Percentiles rank a stretch among this genome's conserved stretches.
Evolutionary conservation across 352 stramenopile species (phyloP).

Genomic region (Pythium coloratum): DNA sequence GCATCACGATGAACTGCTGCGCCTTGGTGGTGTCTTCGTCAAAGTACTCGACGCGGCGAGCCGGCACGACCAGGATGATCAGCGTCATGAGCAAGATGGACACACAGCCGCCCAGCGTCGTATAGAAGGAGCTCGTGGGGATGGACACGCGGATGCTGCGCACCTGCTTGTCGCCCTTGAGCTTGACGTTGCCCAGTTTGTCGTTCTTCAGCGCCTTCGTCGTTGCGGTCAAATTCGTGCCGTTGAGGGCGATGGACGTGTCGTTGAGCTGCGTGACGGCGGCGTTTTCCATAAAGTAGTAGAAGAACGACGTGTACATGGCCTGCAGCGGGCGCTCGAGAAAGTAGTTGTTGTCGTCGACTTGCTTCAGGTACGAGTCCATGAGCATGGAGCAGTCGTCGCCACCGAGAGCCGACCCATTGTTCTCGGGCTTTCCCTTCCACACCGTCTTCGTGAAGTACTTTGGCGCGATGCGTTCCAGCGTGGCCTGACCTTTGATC

Average conservation of each 20-base stretch:
- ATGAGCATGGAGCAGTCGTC: slow-evolving; percentile 40
- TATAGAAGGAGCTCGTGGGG: slow-evolving; percentile 7
- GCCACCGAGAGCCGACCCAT: slow-evolving; percentile 22
- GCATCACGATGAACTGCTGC: slow-evolving; percentile 12
- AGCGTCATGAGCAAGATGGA: slow-evolving; percentile 12
- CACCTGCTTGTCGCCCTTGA: slow-evolving; percentile 25
- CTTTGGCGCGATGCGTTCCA: not conserved
- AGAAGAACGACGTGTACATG: slow-evolving; percentile 52
- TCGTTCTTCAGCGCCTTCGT: not conserved
- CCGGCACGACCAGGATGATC: not conserved
- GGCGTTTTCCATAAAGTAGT: slow-evolving; percentile 49
- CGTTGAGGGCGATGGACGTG: slow-evolving; percentile 4
- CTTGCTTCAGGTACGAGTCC: slow-evolving; percentile 47
- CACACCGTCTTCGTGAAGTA: slow-evolving; percentile 26
- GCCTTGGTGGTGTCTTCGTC: slow-evolving; percentile 5
- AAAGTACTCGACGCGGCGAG: slow-evolving; percentile 12
- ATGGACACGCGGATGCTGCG: slow-evolving; percentile 23
- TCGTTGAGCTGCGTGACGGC: slow-evolving; percentile 31
- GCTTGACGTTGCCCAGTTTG: slow-evolving; percentile 23
- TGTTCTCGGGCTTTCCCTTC: slow-evolving; percentile 18
- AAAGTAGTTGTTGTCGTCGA: slow-evolving; percentile 49
- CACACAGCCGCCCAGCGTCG: slow-evolving; percentile 8
- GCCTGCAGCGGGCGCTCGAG: slow-evolving; percentile 41
- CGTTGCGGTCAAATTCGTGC: not conserved
- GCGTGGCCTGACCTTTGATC: not conserved